Percentiles rank a stretch among this genome's conserved stretches.
Evolutionary conservation across 2,329 filamentous ascomycete species (phyloP).

Genomic region (Metarhizium robertsii): DNA sequence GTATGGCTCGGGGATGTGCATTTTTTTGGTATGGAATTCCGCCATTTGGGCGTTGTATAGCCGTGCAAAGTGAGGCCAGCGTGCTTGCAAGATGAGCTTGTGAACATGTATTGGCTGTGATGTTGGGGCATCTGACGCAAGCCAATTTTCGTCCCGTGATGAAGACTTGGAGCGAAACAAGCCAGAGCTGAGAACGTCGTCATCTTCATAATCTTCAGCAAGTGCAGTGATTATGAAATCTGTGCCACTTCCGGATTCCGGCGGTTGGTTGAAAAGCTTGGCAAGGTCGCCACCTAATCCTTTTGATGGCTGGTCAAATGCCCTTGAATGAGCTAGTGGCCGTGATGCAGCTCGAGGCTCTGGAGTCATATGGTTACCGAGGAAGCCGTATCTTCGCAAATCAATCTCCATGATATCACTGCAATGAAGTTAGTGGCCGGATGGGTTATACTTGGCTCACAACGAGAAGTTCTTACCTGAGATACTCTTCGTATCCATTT

Average conservation of each 20-base stretch:
- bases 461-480: conserved; percentile 39
- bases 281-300: conserved; percentile 79
- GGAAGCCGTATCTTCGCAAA: conserved; percentile 78
- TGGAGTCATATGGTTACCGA: conserved; percentile 64
- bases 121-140: conserved; percentile 52
- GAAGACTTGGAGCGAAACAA: conserved; percentile 36
- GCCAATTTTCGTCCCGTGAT: conserved; percentile 42
- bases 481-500: conserved; percentile 75
- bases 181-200: conserved; percentile 48
- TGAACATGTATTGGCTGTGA: conserved; percentile 89
- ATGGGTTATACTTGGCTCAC: background rate
- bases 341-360: conserved; percentile 43
- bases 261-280: conserved; percentile 75
- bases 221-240: conserved; percentile 90
- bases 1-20: conserved; percentile 97
- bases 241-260: conserved; percentile 74
- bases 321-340: conserved; percentile 37
- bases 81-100: conserved; percentile 83
- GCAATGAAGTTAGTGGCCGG: background rate
- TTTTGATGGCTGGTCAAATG: conserved; percentile 46
- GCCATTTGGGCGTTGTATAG: conserved; percentile 92
- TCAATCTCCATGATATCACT: conserved; percentile 91
- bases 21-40: conserved; percentile 92
- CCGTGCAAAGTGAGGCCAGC: conserved; percentile 93
- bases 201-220: conserved; percentile 64